These are phyloP conservation scores for Teratosphaeria pseudoeucalypti DNA, from an alignment of 2,329 filamentous ascomycete genomes.

Conservation along the genomic window DNA sequence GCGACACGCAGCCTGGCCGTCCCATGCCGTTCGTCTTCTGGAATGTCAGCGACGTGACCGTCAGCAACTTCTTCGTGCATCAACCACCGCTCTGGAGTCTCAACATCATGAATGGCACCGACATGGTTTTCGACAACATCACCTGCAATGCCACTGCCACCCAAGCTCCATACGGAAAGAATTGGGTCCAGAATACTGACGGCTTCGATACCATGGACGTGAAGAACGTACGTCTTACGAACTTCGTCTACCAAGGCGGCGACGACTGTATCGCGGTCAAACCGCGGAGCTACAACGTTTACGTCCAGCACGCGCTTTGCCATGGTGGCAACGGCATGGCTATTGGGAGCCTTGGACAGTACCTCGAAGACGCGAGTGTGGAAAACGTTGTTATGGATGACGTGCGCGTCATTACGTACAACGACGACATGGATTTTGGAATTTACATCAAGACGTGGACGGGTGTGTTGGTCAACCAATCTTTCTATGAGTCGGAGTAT, in stretches of 20 bases:
- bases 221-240: constrained; percentile 38
- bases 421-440: constrained; percentile 5
- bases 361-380: constrained; percentile 44
- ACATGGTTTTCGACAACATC: constrained; percentile 44
- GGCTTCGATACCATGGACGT: constrained; percentile 45
- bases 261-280: constrained; percentile 55
- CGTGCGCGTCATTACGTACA: constrained; percentile 15
- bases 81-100: constrained; percentile 44
- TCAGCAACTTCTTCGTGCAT: constrained; percentile 43
- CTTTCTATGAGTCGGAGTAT: constrained; percentile 38
- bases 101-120: constrained; percentile 49
- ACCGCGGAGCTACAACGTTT: constrained; percentile 50
- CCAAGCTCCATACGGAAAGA: constrained; percentile 40
- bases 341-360: constrained; percentile 45
- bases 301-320: constrained; percentile 45
- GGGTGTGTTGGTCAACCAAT: constrained; percentile 37
- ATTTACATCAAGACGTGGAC: constrained; percentile 51
- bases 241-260: constrained; percentile 46
- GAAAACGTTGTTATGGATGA: constrained; percentile 40
- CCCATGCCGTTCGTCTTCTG: constrained; percentile 51
- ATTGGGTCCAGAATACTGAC: constrained; percentile 50
- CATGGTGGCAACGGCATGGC: constrained; percentile 44
- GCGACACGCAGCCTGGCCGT: constrained; percentile 33
- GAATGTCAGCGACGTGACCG: constrained; percentile 46
- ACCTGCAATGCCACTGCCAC: constrained; percentile 41